phyloP scores from a whole-genome alignment of 805 yeast species.

The Monosporozyma aquatica region DNA sequence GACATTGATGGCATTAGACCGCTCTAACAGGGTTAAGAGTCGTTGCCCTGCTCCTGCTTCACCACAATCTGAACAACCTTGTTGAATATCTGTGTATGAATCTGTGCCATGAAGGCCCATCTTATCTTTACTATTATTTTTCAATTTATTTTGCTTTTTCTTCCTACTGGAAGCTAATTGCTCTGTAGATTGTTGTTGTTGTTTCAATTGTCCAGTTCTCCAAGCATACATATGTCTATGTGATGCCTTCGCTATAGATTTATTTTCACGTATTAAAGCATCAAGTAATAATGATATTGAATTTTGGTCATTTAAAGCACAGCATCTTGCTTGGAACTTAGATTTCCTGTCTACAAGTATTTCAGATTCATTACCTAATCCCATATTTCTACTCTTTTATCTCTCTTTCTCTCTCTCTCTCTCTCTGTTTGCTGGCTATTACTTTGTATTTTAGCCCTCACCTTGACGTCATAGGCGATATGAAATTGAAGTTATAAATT shows the following conservation, averaged over 20 bases:
- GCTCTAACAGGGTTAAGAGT: conserved; percentile 44
- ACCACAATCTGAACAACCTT: conserved; percentile 62
- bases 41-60: conserved; percentile 68
- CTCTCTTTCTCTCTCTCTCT: no score
- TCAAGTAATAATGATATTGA: conserved; percentile 39
- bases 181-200: not conserved
- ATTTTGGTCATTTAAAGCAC: conserved; percentile 30
- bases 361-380: conserved; percentile 35
- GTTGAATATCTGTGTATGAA: conserved; percentile 31
- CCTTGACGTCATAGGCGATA: no score
- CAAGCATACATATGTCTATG: conserved; percentile 74
- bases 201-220: conserved; percentile 37
- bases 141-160: no score
- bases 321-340: conserved; percentile 56
- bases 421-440: not conserved
- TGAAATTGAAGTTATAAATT: no score
- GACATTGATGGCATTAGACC: conserved; percentile 42
- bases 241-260: conserved; percentile 45
- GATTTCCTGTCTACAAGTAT: conserved; percentile 46
- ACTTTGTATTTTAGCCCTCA: no score
- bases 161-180: not conserved
- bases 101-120: no score
- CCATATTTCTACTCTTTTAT: no score
- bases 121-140: no score
- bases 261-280: conserved; percentile 37